These are phyloP conservation scores for Spergularia bocconei DNA, from an alignment of 148 eudicot species.

Conservation along the genomic window DNA sequence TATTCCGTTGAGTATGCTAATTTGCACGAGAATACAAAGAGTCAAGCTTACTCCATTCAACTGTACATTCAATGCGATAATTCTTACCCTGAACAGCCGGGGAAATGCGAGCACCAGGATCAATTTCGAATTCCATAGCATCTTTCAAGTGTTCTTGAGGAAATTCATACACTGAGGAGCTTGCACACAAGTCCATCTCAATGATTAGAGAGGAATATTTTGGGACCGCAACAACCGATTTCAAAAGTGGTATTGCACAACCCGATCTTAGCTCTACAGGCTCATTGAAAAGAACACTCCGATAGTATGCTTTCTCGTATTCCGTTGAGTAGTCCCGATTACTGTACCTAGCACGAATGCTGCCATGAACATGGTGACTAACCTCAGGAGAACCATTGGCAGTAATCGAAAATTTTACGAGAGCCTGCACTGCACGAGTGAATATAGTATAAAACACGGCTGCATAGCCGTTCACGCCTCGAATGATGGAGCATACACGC, in stretches of 20 bases:
- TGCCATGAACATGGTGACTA: not conserved
- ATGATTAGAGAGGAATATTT: not conserved
- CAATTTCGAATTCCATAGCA: not conserved
- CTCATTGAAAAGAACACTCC: slow-evolving; percentile 1
- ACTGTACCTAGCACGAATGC: not conserved
- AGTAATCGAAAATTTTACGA: not conserved
- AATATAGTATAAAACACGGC: slow-evolving; percentile 1
- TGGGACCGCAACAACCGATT: slow-evolving; percentile 12
- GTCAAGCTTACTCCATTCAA: not conserved
- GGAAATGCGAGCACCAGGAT: not conserved
- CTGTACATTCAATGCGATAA: not conserved
- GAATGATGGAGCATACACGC: not conserved
- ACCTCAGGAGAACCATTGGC: too few relatives aligned
- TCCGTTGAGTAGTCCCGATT: not conserved
- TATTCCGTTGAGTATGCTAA: too few relatives aligned
- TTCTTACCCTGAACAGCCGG: not conserved
- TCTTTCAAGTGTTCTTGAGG: not conserved
- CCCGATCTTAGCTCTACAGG: not conserved
- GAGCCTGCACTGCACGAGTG: not conserved
- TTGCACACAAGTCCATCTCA: not conserved
- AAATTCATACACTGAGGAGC: not conserved
- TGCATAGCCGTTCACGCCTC: not conserved
- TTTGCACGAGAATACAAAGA: too few relatives aligned
- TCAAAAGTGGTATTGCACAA: not conserved
- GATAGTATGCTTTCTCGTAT: not conserved